Base-by-base conservation (phyloP, 2,329 filamentous ascomycete species). In the Arthrinium puccinioides region DNA sequence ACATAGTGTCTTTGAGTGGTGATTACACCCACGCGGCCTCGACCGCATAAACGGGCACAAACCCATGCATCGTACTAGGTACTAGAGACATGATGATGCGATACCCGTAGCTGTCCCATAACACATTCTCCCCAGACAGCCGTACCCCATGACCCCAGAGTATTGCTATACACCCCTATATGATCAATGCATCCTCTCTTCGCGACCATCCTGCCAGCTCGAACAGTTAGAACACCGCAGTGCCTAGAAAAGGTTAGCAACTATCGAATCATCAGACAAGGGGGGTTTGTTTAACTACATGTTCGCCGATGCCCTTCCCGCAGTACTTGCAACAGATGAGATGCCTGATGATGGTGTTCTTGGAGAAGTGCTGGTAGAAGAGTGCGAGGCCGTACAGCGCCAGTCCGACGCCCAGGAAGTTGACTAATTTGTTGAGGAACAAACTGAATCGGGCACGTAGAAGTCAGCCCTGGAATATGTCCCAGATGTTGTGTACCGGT, bases 341-440 rank as follows among this genome's bases (percentile, higher is more conserved):
- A 46, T 74, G 76, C 63, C 85, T 86, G 55, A 87, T 82, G 44
- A 87, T 81, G 11, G 76, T 74, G 36, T 86, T 81, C 9, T 71
- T 66, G 10, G 73, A 76, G 9, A 77, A 52, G 43, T 66, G 68
- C 47, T 79, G 76, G 53, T 85, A 87, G 26, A 75, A 29, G 34
- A 69, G 67, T 2, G 80, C 82, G 20, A 87, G 66, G 0, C 66
- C 60, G 53, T 85, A 87, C 9, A 87, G 62, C 10, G 75, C 71
- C 13, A 84, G 33, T 3, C 82, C 83, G 5, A 87, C 66, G 37
- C 78, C 73, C 18, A 79, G 28, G 44, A 87, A 87, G 38, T 80
- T 76, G 37, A 86, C 64, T 3, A 80, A 48, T 38, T 80, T 76
- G 50, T 79, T 78, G 33, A 84, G 45, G 44, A 85, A 86, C 1